Evolutionary conservation across 371 early-diverging fungal genomes (phyloP).

Genomic region (Mucor velutinosus): DNA sequence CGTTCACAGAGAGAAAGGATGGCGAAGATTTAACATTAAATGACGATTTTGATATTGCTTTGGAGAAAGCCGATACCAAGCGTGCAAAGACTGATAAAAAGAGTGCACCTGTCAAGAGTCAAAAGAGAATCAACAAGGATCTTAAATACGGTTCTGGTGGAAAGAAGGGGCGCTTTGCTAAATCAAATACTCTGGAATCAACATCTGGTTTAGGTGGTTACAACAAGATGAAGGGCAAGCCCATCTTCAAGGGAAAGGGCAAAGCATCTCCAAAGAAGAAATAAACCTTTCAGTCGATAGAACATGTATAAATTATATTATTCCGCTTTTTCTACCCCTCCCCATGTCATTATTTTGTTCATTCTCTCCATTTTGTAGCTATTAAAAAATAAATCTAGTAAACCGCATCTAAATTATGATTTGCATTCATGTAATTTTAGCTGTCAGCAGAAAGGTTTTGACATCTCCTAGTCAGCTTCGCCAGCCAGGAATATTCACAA

Average conservation of each 20-base stretch:
- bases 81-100: conserved; percentile 30
- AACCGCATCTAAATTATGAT: neutral
- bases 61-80: conserved; percentile 63
- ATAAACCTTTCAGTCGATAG: conserved; percentile 4
- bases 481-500: too few species aligned
- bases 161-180: conserved; percentile 69
- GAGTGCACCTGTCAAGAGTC: conserved; percentile 44
- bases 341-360: neutral
- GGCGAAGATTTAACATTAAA: conserved; percentile 42
- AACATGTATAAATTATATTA: conserved; percentile 3
- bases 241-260: conserved; percentile 23
- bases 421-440: neutral
- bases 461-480: too few species aligned
- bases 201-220: conserved; percentile 65
- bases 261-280: neutral
- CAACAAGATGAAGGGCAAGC: conserved; percentile 48
- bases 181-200: conserved; percentile 82
- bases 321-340: neutral
- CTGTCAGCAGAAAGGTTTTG: too few species aligned
- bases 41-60: conserved; percentile 85
- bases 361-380: neutral
- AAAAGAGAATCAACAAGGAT: conserved; percentile 56
- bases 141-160: conserved; percentile 91
- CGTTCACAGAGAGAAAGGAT: conserved; percentile 60
- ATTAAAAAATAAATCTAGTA: neutral